A percentile compares a stretch with the other conserved stretches of the same genome.
phyloP scores from a whole-genome alignment of 768 basidiomycete genomes.

The Hygrophorus russula region DNA sequence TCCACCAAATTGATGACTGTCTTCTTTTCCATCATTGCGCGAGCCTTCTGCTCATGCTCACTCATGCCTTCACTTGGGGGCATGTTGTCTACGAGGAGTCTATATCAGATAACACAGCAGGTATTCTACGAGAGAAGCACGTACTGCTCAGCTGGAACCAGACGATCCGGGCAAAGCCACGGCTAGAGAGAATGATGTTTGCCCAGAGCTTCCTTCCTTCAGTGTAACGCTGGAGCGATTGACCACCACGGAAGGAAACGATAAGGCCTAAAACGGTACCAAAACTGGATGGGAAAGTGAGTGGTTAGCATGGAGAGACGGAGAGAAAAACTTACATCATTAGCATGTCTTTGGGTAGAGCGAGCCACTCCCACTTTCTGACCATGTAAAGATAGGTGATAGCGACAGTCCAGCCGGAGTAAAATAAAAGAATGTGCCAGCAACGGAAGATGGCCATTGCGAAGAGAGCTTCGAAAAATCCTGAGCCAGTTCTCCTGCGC shows the following conservation, averaged over 20 bases:
- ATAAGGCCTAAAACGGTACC: conserved; percentile 70
- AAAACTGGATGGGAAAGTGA: conserved; percentile 15
- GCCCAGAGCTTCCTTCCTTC: conserved; percentile 64
- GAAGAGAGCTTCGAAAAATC: conserved; percentile 6
- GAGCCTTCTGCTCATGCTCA: conserved; percentile 26
- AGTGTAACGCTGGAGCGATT: conserved; percentile 69
- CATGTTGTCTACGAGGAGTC: conserved; percentile 7
- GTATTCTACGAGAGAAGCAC: too few relatives aligned
- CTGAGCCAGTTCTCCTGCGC: too few relatives aligned
- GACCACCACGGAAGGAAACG: conserved; percentile 60
- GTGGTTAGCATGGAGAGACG: neutral
- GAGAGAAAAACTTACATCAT: conserved; percentile 43
- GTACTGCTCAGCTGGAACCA: conserved; percentile 48
- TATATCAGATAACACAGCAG: conserved; percentile 3
- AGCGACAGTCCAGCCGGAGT: conserved; percentile 49
- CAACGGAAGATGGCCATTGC: conserved; percentile 43
- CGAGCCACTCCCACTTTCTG: conserved; percentile 20
- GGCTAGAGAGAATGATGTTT: conserved; percentile 43
- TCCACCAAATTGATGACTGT: conserved; percentile 59
- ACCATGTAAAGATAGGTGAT: conserved; percentile 40
- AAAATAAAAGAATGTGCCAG: conserved; percentile 61
- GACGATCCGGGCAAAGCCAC: conserved; percentile 47
- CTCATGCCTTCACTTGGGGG: conserved; percentile 3
- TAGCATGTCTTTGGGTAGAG: conserved; percentile 41
- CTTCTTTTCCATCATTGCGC: conserved; percentile 55